Percentiles rank a stretch among this genome's conserved stretches.
Evolutionary conservation across 805 yeast species (phyloP).

Genomic region (Cyberlindnera maclurae): DNA sequence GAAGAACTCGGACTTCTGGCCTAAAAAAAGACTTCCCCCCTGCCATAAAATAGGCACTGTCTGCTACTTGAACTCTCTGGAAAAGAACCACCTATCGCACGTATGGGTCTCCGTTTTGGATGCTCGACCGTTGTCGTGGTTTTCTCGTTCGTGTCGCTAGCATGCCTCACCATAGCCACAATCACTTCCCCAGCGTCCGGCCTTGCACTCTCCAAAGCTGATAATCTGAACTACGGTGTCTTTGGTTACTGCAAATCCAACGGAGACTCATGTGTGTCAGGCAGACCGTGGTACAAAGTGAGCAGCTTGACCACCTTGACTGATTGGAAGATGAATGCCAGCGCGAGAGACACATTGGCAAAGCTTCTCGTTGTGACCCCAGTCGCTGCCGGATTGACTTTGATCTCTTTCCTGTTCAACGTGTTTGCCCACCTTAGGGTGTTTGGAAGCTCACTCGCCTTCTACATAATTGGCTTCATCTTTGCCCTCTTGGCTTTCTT

Average conservation of each 20-base stretch:
- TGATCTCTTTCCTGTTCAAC: slow-evolving; percentile 36
- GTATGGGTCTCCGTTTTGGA: slow-evolving; percentile 30
- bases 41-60: no score
- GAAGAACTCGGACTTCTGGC: no score
- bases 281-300: slow-evolving; percentile 35
- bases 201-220: slow-evolving; percentile 43
- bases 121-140: slow-evolving; percentile 35
- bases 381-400: slow-evolving; percentile 56
- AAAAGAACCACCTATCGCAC: not conserved
- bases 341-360: slow-evolving; percentile 44
- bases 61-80: not conserved
- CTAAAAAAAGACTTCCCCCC: no score
- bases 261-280: slow-evolving; percentile 32
- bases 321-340: slow-evolving; percentile 42
- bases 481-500: slow-evolving; percentile 44
- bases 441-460: slow-evolving; percentile 19
- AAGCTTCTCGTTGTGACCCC: slow-evolving; percentile 55
- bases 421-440: slow-evolving; percentile 27
- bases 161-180: slow-evolving; percentile 53
- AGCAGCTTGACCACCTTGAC: slow-evolving; percentile 24
- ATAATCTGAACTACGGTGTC: slow-evolving; percentile 46
- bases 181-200: slow-evolving; percentile 54
- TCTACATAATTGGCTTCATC: slow-evolving; percentile 38
- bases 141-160: slow-evolving; percentile 47
- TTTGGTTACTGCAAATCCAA: slow-evolving; percentile 53